Conservation (phyloP, 768 basidiomycete species). For the Phaffia tasmanica region DNA sequence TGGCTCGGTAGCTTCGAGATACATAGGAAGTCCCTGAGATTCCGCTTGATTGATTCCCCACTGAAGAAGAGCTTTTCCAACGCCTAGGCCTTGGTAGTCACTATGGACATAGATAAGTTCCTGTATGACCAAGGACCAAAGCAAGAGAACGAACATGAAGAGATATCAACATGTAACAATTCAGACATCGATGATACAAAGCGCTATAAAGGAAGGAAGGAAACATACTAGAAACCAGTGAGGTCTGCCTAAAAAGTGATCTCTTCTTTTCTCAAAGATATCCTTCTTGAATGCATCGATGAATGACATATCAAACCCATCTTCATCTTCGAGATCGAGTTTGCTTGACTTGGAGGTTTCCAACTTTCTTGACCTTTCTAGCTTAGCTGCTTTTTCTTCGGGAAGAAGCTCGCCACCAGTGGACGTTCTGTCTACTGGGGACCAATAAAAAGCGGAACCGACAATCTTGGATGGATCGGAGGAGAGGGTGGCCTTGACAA, state of each 20-base stretch:
- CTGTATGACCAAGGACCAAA: not conserved
- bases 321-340: too few relatives aligned
- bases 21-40: not conserved
- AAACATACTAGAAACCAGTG: constrained; percentile 13
- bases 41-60: constrained; percentile 12
- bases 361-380: constrained; percentile 3
- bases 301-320: not conserved
- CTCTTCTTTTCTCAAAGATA: not conserved
- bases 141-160: not conserved
- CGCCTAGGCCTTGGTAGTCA: not conserved
- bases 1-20: constrained; percentile 1
- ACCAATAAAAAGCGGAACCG: not conserved
- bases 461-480: not conserved
- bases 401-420: constrained; percentile 12
- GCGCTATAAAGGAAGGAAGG: not conserved
- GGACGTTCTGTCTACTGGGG: constrained; percentile 12
- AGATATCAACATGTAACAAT: not conserved
- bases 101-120: constrained; percentile 10
- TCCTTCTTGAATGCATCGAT: constrained; percentile 3
- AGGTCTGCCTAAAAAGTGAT: not conserved
- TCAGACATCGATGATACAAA: not conserved
- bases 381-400: not conserved
- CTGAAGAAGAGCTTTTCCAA: constrained; percentile 6
- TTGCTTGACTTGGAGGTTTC: not conserved
- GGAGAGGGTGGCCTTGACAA: constrained; percentile 13